Percentiles rank a stretch among this genome's conserved stretches.
phyloP scores from a whole-genome alignment of 2,329 filamentous ascomycete genomes.

The Shiraia sp. region DNA sequence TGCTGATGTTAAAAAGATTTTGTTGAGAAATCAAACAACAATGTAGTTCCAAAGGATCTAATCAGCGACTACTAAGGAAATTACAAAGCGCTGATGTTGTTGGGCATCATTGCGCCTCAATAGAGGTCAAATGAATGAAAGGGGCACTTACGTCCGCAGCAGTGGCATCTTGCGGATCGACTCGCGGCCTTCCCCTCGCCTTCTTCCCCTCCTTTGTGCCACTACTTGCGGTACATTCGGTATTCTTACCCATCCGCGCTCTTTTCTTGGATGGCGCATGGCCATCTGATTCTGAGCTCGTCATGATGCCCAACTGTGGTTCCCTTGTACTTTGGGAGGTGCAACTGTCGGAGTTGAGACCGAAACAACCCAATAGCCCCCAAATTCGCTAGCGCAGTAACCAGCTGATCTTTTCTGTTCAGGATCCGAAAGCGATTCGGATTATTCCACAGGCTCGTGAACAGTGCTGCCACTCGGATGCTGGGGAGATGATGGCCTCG shows the following conservation, averaged over 20 bases:
- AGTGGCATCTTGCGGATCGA: conserved; percentile 78
- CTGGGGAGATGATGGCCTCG: too few species aligned
- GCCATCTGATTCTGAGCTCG: conserved; percentile 37
- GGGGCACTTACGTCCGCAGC: conserved; percentile 70
- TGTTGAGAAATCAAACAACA: too few species aligned
- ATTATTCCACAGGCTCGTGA: too few species aligned
- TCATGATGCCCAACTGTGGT: conserved; percentile 20
- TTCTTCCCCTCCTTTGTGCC: conserved; percentile 50
- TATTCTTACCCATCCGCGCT: conserved; percentile 29
- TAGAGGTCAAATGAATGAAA: not conserved
- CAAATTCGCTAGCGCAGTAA: too few species aligned
- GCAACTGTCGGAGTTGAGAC: not conserved
- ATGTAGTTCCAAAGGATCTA: not conserved
- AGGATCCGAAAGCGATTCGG: too few species aligned
- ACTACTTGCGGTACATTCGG: conserved; percentile 31
- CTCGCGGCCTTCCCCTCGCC: conserved; percentile 71
- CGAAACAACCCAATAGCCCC: not conserved
- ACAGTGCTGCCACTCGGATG: too few species aligned
- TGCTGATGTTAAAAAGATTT: too few species aligned
- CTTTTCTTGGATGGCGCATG: conserved; percentile 37
- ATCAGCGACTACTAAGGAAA: too few species aligned
- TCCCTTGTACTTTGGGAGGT: not conserved
- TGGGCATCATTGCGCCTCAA: too few species aligned
- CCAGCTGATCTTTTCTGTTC: too few species aligned
- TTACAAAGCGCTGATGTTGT: too few species aligned